Conservation (phyloP, 495 filamentous ascomycete species). For the Penicillium alfredii region DNA sequence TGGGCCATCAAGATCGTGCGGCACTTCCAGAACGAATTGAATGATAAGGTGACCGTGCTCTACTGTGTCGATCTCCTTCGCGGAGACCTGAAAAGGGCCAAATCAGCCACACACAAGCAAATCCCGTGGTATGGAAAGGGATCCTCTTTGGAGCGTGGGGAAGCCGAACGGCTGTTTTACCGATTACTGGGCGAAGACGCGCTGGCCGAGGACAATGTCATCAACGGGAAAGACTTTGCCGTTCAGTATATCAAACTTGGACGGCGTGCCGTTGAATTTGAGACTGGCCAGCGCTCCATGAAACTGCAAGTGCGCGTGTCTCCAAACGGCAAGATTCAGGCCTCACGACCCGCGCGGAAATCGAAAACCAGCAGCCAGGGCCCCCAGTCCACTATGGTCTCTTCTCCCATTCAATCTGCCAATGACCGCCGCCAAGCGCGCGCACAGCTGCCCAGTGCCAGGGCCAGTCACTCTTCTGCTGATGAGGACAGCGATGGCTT, state of each 20-base stretch:
- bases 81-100: slow-evolving; percentile 49
- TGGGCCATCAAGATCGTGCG: slow-evolving; percentile 62
- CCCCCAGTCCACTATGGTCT: slow-evolving; percentile 74
- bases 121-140: slow-evolving; percentile 51
- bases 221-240: slow-evolving; percentile 55
- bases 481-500: slow-evolving; percentile 58
- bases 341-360: slow-evolving; percentile 14
- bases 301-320: slow-evolving; percentile 56
- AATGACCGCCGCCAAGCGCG: slow-evolving; percentile 40
- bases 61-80: slow-evolving; percentile 56
- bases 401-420: slow-evolving; percentile 67
- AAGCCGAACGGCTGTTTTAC: slow-evolving; percentile 60
- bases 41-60: slow-evolving; percentile 45
- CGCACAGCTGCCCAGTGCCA: slow-evolving; percentile 14
- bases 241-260: slow-evolving; percentile 56
- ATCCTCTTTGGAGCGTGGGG: slow-evolving; percentile 48
- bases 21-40: slow-evolving; percentile 41
- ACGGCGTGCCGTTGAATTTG: slow-evolving; percentile 46
- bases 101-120: slow-evolving; percentile 37
- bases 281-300: slow-evolving; percentile 45
- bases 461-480: slow-evolving; percentile 39
- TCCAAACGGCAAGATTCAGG: slow-evolving; percentile 37
- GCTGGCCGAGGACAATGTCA: slow-evolving; percentile 50
- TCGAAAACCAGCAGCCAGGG: slow-evolving; percentile 11
- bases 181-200: slow-evolving; percentile 57